These are phyloP conservation scores for Aspergillus jensenii DNA, from an alignment of 2,329 filamentous ascomycete genomes.

Conservation along the genomic window DNA sequence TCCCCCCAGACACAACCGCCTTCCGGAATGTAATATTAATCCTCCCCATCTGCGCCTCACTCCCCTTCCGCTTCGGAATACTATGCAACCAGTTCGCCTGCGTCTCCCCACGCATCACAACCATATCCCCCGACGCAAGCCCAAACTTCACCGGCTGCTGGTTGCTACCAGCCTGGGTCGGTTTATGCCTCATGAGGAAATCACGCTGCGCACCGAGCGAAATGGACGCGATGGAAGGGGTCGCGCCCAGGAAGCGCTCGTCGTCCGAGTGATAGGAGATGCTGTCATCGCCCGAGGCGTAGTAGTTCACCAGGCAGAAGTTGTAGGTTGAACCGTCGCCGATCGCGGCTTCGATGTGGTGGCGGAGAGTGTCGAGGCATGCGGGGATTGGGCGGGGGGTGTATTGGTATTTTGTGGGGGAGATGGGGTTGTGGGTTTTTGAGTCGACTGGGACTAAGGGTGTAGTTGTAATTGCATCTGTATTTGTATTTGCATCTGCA, in stretches of 20 bases:
- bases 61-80: constrained; percentile 71
- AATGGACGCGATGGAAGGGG: constrained; percentile 73
- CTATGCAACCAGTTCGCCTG: constrained; percentile 76
- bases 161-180: constrained; percentile 35
- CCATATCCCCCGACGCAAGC: constrained; percentile 71
- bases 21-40: constrained; percentile 78
- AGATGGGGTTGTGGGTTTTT: constrained; percentile 40
- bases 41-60: constrained; percentile 61
- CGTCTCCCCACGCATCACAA: constrained; percentile 74
- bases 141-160: constrained; percentile 49
- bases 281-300: constrained; percentile 72
- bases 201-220: constrained; percentile 71
- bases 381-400: constrained; percentile 68
- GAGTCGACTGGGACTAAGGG: constrained; percentile 39
- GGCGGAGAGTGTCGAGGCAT: constrained; percentile 65
- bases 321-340: constrained; percentile 63
- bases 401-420: constrained; percentile 56
- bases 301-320: constrained; percentile 81
- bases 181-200: constrained; percentile 79
- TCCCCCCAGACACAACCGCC: constrained; percentile 69
- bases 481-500: too few species aligned
- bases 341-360: constrained; percentile 64
- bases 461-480: too few species aligned
- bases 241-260: constrained; percentile 69
- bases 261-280: constrained; percentile 81